Evolutionary conservation across 441 rosid genomes (phyloP).

Genomic region (Gossypium aridum): DNA sequence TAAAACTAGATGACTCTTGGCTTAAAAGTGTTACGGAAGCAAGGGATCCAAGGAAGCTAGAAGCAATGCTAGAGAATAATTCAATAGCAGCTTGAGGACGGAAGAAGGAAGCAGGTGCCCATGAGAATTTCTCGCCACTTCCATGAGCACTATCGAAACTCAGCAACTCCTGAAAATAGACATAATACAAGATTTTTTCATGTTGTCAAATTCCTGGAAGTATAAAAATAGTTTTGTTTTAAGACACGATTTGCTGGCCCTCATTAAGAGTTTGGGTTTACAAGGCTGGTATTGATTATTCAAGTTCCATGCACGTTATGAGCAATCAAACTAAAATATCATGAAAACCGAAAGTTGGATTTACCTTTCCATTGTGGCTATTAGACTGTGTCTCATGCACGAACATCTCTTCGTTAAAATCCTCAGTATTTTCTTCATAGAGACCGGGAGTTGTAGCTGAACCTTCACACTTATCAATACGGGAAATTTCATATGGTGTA

Average conservation of each 20-base stretch:
- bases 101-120: conserved; percentile 39
- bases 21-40: conserved; percentile 36
- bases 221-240: neutral
- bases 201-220: neutral
- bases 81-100: conserved; percentile 59
- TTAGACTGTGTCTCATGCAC: conserved; percentile 31
- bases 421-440: conserved; percentile 41
- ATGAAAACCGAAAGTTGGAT: neutral
- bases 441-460: conserved; percentile 28
- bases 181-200: neutral
- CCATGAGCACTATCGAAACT: conserved; percentile 28
- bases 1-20: conserved; percentile 25
- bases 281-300: neutral
- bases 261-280: neutral
- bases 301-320: neutral
- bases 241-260: neutral
- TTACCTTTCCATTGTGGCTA: conserved; percentile 49
- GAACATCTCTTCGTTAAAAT: conserved; percentile 35
- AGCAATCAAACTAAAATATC: neutral
- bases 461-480: conserved; percentile 55
- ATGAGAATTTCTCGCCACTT: conserved; percentile 23
- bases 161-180: conserved; percentile 43
- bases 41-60: conserved; percentile 48
- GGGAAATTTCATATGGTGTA: conserved; percentile 62
- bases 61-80: conserved; percentile 51